phyloP scores from a whole-genome alignment of 495 filamentous ascomycete genomes.

The Physcia stellaris region DNA sequence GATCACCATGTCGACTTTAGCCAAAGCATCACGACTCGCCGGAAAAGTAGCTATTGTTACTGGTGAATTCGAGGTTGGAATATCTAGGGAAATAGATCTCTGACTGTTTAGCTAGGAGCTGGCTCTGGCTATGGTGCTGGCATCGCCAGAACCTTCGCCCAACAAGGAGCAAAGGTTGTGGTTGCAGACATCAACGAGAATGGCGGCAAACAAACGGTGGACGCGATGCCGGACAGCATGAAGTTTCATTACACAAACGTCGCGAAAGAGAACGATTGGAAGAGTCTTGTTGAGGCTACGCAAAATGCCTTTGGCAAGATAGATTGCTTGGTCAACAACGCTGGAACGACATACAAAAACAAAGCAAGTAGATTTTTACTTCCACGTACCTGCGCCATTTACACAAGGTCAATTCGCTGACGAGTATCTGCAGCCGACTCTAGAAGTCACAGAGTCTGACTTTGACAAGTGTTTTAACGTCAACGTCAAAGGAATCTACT shows the following conservation, averaged over 20 bases:
- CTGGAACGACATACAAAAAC: slow-evolving; percentile 55
- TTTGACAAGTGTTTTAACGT: slow-evolving; percentile 54
- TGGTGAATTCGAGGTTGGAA: not conserved
- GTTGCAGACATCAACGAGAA: slow-evolving; percentile 45
- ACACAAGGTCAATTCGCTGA: slow-evolving; percentile 2
- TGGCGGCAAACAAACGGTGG: slow-evolving; percentile 32
- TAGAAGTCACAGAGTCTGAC: slow-evolving; percentile 51
- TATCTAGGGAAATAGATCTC: not conserved
- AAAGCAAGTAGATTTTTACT: slow-evolving; percentile 32
- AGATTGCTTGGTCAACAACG: slow-evolving; percentile 56
- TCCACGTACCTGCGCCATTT: not conserved
- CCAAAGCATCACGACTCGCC: too few relatives aligned
- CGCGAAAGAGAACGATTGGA: slow-evolving; percentile 36
- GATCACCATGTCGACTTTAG: too few relatives aligned
- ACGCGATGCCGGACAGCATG: slow-evolving; percentile 25
- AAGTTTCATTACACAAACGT: slow-evolving; percentile 38
- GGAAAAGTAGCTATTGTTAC: slow-evolving; percentile 35
- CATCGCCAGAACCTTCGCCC: slow-evolving; percentile 40
- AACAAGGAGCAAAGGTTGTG: slow-evolving; percentile 44
- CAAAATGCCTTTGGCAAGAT: slow-evolving; percentile 35
- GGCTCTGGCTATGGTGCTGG: slow-evolving; percentile 47
- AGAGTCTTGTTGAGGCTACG: slow-evolving; percentile 28
- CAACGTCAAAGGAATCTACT: slow-evolving; percentile 49
- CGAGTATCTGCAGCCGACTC: slow-evolving; percentile 39
- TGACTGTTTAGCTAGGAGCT: slow-evolving; percentile 24